Conservation (phyloP, 495 filamentous ascomycete genomes). For the Achaetomiella virescens region DNA sequence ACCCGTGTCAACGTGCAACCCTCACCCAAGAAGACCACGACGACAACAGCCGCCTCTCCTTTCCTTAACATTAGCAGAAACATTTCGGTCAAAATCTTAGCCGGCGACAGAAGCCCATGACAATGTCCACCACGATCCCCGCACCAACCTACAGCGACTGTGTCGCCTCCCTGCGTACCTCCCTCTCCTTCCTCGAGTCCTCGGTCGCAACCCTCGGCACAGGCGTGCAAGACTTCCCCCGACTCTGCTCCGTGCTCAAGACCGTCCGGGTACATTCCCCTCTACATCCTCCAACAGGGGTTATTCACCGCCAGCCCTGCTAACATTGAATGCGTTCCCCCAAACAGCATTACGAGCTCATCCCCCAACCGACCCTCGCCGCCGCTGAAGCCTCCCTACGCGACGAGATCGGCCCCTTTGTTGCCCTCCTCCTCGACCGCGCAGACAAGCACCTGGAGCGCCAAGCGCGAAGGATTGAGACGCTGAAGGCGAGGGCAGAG, state of each 20-base stretch:
- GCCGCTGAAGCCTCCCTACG: conserved; percentile 44
- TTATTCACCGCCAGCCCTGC: neutral
- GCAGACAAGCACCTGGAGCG: conserved; percentile 43
- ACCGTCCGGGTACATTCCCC: conserved; percentile 38
- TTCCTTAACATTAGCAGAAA: neutral
- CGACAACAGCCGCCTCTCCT: too few relatives aligned
- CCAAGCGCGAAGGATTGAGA: conserved; percentile 42
- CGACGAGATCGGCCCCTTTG: conserved; percentile 45
- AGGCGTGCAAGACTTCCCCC: conserved; percentile 44
- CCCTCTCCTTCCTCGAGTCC: conserved; percentile 46
- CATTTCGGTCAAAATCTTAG: neutral
- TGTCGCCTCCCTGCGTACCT: conserved; percentile 43
- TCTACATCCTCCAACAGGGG: neutral
- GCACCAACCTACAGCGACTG: conserved; percentile 37
- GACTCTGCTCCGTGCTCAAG: conserved; percentile 41
- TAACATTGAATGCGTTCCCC: too few relatives aligned
- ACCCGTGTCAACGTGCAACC: too few relatives aligned
- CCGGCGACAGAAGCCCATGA: neutral
- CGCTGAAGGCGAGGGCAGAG: conserved; percentile 41
- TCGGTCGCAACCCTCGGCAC: conserved; percentile 40
- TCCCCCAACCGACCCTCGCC: conserved; percentile 44
- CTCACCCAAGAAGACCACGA: too few relatives aligned
- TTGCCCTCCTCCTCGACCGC: conserved; percentile 40
- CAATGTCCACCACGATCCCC: conserved; percentile 16
- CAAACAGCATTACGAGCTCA: conserved; percentile 47